Evolutionary conservation across 768 basidiomycete genomes (phyloP).

Genomic region (Solioccasus polychromus): DNA sequence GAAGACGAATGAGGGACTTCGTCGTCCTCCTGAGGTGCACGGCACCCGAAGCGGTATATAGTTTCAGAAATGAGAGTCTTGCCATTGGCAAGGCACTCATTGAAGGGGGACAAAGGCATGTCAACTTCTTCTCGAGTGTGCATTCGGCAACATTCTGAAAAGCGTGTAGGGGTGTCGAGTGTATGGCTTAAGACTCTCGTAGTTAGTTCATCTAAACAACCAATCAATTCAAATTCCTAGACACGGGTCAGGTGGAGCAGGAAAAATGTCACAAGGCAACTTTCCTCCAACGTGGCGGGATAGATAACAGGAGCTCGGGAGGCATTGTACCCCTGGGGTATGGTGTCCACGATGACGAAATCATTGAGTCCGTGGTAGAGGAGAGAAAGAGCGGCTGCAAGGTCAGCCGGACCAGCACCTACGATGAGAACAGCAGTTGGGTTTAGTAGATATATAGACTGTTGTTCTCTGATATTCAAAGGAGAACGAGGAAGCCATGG

Average conservation of each 20-base stretch:
- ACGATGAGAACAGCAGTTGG: slow-evolving; percentile 46
- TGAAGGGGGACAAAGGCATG: slow-evolving; percentile 24
- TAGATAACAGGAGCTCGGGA: slow-evolving; percentile 49
- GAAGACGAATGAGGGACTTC: slow-evolving; percentile 36
- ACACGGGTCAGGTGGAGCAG: too few relatives aligned
- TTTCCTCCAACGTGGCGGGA: slow-evolving; percentile 51
- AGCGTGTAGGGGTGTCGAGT: slow-evolving; percentile 45
- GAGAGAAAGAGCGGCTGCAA: slow-evolving; percentile 46
- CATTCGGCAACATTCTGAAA: slow-evolving; percentile 45
- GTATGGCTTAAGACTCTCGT: slow-evolving; percentile 35
- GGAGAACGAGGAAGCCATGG: too few relatives aligned
- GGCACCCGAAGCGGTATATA: slow-evolving; percentile 41
- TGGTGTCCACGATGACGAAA: slow-evolving; percentile 43
- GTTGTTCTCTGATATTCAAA: too few relatives aligned
- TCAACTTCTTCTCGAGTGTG: slow-evolving; percentile 36
- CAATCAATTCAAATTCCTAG: too few relatives aligned
- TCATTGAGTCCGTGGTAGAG: slow-evolving; percentile 39
- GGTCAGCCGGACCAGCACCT: slow-evolving; percentile 49
- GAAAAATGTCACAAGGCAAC: not conserved
- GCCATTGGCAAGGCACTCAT: slow-evolving; percentile 10
- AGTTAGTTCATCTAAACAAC: too few relatives aligned
- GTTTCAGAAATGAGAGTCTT: slow-evolving; percentile 7
- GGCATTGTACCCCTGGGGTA: slow-evolving; percentile 28
- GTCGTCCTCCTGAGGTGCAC: slow-evolving; percentile 35
- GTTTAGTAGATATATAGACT: slow-evolving; percentile 32